These are phyloP conservation scores for Termitomyces sp. DNA, from an alignment of 768 basidiomycete species.

Conservation along the genomic window DNA sequence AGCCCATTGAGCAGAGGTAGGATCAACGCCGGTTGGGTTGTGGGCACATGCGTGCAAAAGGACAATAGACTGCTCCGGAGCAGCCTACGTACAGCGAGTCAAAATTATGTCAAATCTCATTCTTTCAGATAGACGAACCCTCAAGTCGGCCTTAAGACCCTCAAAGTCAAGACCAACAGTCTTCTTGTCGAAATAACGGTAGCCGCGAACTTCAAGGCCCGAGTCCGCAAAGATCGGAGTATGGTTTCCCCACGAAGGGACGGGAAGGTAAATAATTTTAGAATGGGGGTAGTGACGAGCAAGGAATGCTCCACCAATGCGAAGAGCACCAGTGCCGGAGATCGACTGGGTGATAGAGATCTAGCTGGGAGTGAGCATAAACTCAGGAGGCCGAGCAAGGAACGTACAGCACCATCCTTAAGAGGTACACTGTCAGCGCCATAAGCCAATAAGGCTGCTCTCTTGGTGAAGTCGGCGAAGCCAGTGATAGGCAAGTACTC, in stretches of 20 bases:
- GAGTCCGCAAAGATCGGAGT: constrained; percentile 91
- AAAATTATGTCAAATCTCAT: not conserved
- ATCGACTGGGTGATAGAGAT: constrained; percentile 90
- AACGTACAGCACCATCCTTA: constrained; percentile 65
- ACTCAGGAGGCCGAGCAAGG: constrained; percentile 1
- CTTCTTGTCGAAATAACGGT: constrained; percentile 91
- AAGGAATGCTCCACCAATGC: constrained; percentile 92
- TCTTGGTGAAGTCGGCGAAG: constrained; percentile 78
- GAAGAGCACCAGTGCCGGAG: constrained; percentile 96
- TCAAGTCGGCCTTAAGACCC: constrained; percentile 83
- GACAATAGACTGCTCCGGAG: constrained; percentile 78
- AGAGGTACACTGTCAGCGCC: constrained; percentile 76
- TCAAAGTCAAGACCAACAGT: constrained; percentile 92
- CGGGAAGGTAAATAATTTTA: constrained; percentile 87
- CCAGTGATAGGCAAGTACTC: constrained; percentile 98
- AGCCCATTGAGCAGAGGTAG: constrained; percentile 89
- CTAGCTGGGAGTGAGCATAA: constrained; percentile 32
- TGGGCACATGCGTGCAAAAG: constrained; percentile 97
- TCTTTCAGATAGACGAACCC: constrained; percentile 40
- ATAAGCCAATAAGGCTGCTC: constrained; percentile 88
- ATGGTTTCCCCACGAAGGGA: constrained; percentile 98
- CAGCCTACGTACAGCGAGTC: constrained; percentile 40
- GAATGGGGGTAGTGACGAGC: constrained; percentile 84
- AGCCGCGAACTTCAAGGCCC: constrained; percentile 87
- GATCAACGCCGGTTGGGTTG: constrained; percentile 98